These are phyloP conservation scores for Ceratocystis harringtonii DNA, from an alignment of 2,329 filamentous ascomycete genomes.

Conservation along the genomic window DNA sequence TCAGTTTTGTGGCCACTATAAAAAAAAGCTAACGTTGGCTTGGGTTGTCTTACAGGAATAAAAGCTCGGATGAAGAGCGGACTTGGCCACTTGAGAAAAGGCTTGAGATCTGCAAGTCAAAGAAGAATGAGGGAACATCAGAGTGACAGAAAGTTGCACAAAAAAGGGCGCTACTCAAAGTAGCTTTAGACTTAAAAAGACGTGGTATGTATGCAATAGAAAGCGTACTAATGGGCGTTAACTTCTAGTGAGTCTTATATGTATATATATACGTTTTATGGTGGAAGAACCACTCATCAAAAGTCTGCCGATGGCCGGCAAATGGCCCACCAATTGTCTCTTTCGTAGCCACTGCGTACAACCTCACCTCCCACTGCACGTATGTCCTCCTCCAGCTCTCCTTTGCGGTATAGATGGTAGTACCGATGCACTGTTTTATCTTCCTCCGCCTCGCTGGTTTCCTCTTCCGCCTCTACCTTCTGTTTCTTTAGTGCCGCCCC, in stretches of 20 bases:
- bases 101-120: not conserved
- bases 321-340: constrained; percentile 97
- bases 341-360: constrained; percentile 75
- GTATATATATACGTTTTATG: not conserved
- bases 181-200: too few species aligned
- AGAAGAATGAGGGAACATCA: not conserved
- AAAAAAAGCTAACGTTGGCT: not conserved
- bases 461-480: not conserved
- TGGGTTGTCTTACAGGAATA: not conserved
- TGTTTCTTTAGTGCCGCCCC: constrained; percentile 14
- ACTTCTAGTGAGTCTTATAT: not conserved
- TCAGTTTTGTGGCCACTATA: not conserved
- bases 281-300: not conserved
- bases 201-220: too few species aligned
- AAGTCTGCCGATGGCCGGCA: constrained; percentile 22
- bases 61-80: not conserved
- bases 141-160: not conserved
- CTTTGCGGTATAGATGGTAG: constrained; percentile 80
- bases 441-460: not conserved
- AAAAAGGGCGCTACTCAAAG: too few species aligned
- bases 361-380: constrained; percentile 58
- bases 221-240: too few species aligned
- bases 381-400: constrained; percentile 75
- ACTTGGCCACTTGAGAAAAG: not conserved
- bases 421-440: constrained; percentile 67